Conservation (phyloP, 495 filamentous ascomycete species). For the Penicillium flavigenum region DNA sequence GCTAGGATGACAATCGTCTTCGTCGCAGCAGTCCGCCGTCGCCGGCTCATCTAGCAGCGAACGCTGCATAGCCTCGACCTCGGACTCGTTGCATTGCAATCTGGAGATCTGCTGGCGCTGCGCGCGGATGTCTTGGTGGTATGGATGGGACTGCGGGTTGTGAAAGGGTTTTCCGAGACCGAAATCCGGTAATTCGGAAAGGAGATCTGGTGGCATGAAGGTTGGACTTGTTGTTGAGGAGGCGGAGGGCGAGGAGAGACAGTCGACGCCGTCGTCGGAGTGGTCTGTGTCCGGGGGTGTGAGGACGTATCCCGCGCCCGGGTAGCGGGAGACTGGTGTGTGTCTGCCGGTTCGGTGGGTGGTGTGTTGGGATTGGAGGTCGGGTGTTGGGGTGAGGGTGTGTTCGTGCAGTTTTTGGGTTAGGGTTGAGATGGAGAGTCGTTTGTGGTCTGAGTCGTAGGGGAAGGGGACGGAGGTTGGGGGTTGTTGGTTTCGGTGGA, state of each 20-base stretch:
- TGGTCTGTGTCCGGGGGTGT: constrained; percentile 48
- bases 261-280: constrained; percentile 36
- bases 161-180: constrained; percentile 12
- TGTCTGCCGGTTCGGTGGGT: constrained; percentile 13
- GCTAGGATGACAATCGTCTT: constrained; percentile 47
- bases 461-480: constrained; percentile 48
- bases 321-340: neutral
- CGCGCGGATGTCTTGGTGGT: constrained; percentile 31
- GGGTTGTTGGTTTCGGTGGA: constrained; percentile 37
- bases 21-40: constrained; percentile 6
- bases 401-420: constrained; percentile 50
- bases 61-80: constrained; percentile 41
- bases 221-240: constrained; percentile 41
- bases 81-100: constrained; percentile 40
- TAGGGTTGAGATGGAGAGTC: constrained; percentile 45
- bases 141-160: constrained; percentile 2
- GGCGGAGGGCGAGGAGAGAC: constrained; percentile 29
- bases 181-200: constrained; percentile 3
- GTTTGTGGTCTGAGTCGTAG: constrained; percentile 34
- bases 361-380: neutral
- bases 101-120: constrained; percentile 47
- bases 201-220: constrained; percentile 31
- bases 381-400: constrained; percentile 30
- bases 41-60: constrained; percentile 27
- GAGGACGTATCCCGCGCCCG: constrained; percentile 34